Evolutionary conservation across 2,329 filamentous ascomycete species (phyloP), one percentile per base, ranked within the genome.

Genomic region (Xylaria sp.): DNA sequence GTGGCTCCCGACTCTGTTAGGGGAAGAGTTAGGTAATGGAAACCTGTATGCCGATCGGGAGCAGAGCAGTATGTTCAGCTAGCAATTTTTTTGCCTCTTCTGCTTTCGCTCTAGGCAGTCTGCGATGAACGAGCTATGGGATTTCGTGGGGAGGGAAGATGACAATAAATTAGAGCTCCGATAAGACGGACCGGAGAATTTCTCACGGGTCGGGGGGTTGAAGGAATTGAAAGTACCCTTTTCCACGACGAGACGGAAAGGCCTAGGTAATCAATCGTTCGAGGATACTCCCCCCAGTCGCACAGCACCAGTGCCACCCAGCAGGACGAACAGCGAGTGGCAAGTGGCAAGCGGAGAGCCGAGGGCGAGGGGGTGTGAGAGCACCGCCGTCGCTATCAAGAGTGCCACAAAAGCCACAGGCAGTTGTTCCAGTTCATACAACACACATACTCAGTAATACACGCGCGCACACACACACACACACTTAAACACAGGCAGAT

Each of bases 131-230:
- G 53, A 58, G 49, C 49, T 66, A 66, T 51, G 60, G 63, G 22
- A 49, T 38, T 61, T 58, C 49, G 62, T 60, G 68, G 68, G n/a
- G 58, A 70, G 64, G 60, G 63, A 36, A 58, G 51, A 57, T 33
- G 20, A 68, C 39, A 45, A 60, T 47, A 45, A 55, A 63, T 50
- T 27, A 60, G 50, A 61, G 29, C 65, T 55, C 51, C 53, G 61
- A 62, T 39, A 61, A 49, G 53, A 31, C 53, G 17, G 42, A 6
- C 61, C 63, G 60, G 63, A 64, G 58, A 50, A 13, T 66, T 66
- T 63, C 47, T 38, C 55, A 45, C 29, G 55, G 56, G 61, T 61
- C 51, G 54, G 47, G 55, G 38, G 51, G 36, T 59, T 55, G 50
- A 63, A 36, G 33, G 55, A 45, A 60, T 58, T 56, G 63, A 51